A percentile compares a stretch with the other conserved stretches of the same genome.
Conservation (phyloP, 1,284 basidiomycete genomes). For the Cryptococcus depauperatus region DNA sequence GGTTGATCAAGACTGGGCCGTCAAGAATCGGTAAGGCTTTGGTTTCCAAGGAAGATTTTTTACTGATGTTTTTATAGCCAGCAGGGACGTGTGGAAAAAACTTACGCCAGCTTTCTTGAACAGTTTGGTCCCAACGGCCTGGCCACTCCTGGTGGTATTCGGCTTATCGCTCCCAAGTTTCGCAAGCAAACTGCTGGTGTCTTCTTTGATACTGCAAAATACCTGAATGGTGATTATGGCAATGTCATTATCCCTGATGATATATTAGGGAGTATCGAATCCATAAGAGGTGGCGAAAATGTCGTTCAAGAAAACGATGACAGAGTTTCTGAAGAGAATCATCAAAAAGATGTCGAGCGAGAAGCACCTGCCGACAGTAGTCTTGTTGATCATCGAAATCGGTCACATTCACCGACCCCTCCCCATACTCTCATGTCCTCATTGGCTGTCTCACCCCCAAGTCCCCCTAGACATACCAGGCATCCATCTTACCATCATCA, state of each 20-base stretch:
- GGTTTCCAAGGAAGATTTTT: no score
- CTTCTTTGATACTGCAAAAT: not conserved
- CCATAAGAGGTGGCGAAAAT: not conserved
- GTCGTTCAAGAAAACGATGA: no score
- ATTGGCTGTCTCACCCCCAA: not conserved
- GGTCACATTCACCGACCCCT: not conserved
- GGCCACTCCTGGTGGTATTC: constrained; percentile 10
- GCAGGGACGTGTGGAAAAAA: constrained; percentile 13
- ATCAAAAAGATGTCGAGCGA: no score
- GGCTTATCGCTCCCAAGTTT: constrained; percentile 22
- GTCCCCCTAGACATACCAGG: not conserved
- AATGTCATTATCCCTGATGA: constrained; percentile 15
- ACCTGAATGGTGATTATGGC: constrained; percentile 9
- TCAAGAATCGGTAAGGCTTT: no score
- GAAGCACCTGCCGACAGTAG: no score
- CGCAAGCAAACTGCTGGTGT: not conserved
- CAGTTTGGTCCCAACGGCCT: constrained; percentile 22
- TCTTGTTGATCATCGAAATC: no score
- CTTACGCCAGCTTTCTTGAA: constrained; percentile 17
- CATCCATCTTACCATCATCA: not conserved
- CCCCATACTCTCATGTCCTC: not conserved
- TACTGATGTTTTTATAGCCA: constrained; percentile 4
- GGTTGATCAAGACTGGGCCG: no score
- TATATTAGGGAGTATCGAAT: constrained; percentile 5
- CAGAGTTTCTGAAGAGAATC: no score